phyloP scores from a whole-genome alignment of 352 stramenopile species.

The Phytopythium chamaehyphon region DNA sequence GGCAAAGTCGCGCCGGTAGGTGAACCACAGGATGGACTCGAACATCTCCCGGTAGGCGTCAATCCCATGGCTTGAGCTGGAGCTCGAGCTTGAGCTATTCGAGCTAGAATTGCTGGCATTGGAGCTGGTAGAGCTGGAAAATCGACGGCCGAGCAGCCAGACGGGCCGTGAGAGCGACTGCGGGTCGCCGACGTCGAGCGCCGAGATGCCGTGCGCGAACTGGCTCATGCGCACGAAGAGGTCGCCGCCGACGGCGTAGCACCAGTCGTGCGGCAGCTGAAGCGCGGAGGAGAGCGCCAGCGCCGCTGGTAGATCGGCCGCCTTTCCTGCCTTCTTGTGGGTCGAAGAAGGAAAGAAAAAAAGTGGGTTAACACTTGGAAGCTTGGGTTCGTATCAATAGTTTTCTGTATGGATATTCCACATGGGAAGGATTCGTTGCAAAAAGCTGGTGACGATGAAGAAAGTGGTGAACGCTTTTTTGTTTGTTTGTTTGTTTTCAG shows the following conservation, averaged over 20 bases:
- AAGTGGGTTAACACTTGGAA: too few relatives aligned
- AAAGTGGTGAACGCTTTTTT: too few relatives aligned
- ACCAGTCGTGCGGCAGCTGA: slow-evolving; percentile 8
- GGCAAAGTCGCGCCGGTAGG: slow-evolving; percentile 87
- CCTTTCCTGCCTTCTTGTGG: too few relatives aligned
- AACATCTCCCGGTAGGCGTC: slow-evolving; percentile 55
- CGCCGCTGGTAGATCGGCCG: not conserved
- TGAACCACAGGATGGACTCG: slow-evolving; percentile 84
- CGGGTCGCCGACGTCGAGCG: slow-evolving; percentile 45
- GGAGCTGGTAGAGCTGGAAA: slow-evolving; percentile 22
- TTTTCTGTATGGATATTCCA: too few relatives aligned
- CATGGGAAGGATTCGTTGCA: too few relatives aligned
- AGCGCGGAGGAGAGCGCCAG: not conserved
- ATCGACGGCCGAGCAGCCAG: slow-evolving; percentile 41
- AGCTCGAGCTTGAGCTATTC: too few relatives aligned
- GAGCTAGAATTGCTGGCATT: too few relatives aligned
- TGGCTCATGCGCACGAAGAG: slow-evolving; percentile 65
- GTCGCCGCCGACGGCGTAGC: slow-evolving; percentile 33
- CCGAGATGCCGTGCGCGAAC: slow-evolving; percentile 79
- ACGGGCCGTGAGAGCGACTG: slow-evolving; percentile 33
- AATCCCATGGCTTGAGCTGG: slow-evolving; percentile 25
- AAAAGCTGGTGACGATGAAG: too few relatives aligned
- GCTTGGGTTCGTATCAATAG: too few relatives aligned
- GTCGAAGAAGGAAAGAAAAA: not conserved
- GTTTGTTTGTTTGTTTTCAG: too few relatives aligned